Conservation (phyloP, 2,329 filamentous ascomycete species). For the Cephalotrichum gorgonifer region DNA sequence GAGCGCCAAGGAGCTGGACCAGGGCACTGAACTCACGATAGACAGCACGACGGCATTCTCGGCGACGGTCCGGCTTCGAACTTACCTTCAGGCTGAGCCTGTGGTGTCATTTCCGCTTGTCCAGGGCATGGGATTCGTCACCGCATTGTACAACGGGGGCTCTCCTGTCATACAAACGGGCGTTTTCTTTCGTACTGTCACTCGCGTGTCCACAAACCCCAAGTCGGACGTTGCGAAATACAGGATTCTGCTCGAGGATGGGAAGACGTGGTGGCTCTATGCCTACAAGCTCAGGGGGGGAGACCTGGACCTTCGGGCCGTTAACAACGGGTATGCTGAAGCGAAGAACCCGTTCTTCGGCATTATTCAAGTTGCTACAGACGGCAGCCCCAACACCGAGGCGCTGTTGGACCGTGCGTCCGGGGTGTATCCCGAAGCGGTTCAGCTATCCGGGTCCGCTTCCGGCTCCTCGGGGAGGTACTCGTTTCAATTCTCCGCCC, state of each 20-base stretch:
- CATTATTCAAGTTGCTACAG: constrained; percentile 73
- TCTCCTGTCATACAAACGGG: constrained; percentile 66
- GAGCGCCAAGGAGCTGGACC: constrained; percentile 64
- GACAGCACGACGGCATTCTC: constrained; percentile 48
- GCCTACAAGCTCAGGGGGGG: constrained; percentile 49
- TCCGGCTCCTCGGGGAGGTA: constrained; percentile 57
- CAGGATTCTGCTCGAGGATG: constrained; percentile 60
- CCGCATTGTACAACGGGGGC: constrained; percentile 60
- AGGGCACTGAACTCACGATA: constrained; percentile 43
- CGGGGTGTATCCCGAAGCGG: constrained; percentile 61
- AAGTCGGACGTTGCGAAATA: constrained; percentile 66
- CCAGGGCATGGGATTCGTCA: constrained; percentile 84
- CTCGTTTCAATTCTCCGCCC: constrained; percentile 61
- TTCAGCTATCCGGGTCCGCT: constrained; percentile 53
- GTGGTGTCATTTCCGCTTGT: constrained; percentile 70
- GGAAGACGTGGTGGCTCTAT: constrained; percentile 72
- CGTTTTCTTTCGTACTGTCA: constrained; percentile 63
- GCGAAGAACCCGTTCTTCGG: constrained; percentile 63
- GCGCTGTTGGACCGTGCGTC: constrained; percentile 62
- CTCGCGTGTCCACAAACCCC: constrained; percentile 41
- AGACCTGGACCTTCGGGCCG: constrained; percentile 56
- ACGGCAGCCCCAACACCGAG: constrained; percentile 49
- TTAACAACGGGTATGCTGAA: constrained; percentile 54
- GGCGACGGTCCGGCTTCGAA: constrained; percentile 56
- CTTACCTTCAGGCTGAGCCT: constrained; percentile 38